A percentile compares a stretch with the other conserved stretches of the same genome.
Conservation (phyloP, 1,284 basidiomycete species). For the Mycosarcoma mackinlayi region DNA sequence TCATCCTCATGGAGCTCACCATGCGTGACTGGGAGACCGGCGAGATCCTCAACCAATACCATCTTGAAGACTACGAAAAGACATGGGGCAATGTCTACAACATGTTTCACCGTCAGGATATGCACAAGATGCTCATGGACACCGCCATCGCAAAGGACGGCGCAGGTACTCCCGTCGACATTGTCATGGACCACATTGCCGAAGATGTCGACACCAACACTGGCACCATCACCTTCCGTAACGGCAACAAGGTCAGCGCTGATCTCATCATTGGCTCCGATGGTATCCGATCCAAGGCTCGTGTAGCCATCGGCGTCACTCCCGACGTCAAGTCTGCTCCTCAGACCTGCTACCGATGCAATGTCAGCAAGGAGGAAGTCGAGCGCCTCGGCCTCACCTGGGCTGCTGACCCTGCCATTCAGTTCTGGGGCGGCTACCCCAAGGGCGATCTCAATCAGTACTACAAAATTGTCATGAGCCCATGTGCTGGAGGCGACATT, state of each 20-base stretch:
- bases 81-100: conserved; percentile 56
- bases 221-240: conserved; percentile 70
- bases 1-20: conserved; percentile 50
- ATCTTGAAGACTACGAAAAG: conserved; percentile 48
- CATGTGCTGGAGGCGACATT: conserved; percentile 66
- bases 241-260: conserved; percentile 71
- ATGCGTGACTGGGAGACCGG: conserved; percentile 50
- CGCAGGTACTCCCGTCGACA: conserved; percentile 44
- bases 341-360: conserved; percentile 70
- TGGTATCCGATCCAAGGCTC: conserved; percentile 70
- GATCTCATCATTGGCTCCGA: conserved; percentile 78
- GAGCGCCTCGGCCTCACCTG: conserved; percentile 67
- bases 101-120: conserved; percentile 69
- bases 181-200: conserved; percentile 69
- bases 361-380: conserved; percentile 64
- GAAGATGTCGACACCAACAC: conserved; percentile 64
- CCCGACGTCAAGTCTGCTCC: conserved; percentile 63
- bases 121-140: conserved; percentile 64
- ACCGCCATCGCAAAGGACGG: conserved; percentile 61
- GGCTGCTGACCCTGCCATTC: conserved; percentile 67
- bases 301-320: conserved; percentile 52
- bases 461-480: conserved; percentile 70
- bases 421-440: conserved; percentile 69
- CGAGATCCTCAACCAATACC: conserved; percentile 50
- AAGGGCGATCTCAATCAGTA: conserved; percentile 53